A percentile compares a stretch with the other conserved stretches of the same genome.
Conservation (phyloP, 306 rosid genomes). For the Coriaria nepalensis region DNA sequence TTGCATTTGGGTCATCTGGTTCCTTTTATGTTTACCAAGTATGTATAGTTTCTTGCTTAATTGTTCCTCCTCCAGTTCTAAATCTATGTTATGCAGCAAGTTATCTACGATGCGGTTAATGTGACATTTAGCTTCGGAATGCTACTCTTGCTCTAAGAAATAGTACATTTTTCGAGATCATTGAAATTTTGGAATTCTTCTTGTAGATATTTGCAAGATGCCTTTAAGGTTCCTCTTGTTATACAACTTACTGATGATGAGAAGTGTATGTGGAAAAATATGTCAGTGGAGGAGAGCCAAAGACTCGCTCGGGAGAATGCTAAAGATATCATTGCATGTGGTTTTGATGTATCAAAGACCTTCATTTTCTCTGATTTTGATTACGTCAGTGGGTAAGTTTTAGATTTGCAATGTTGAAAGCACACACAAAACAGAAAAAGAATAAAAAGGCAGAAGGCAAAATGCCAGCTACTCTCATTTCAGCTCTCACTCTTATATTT, state of each 20-base stretch:
- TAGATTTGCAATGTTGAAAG: too few species aligned
- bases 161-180: not conserved
- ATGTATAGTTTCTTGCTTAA: conserved; percentile 13
- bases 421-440: too few species aligned
- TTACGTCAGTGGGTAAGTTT: conserved; percentile 75
- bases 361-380: conserved; percentile 73
- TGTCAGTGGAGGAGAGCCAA: conserved; percentile 57
- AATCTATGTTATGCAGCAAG: not conserved
- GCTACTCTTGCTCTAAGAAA: too few species aligned
- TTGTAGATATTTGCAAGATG: conserved; percentile 87
- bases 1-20: conserved; percentile 85
- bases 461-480: too few species aligned
- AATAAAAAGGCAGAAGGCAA: not conserved
- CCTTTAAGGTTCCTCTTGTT: conserved; percentile 86
- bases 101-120: too few species aligned
- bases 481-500: too few species aligned
- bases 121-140: too few species aligned
- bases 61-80: not conserved
- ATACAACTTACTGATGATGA: conserved; percentile 94
- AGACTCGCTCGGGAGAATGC: conserved; percentile 90
- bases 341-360: conserved; percentile 71
- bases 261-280: conserved; percentile 83
- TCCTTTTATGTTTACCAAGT: conserved; percentile 93
- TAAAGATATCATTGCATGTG: conserved; percentile 93
- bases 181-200: conserved; percentile 4